Evolutionary conservation across 1,284 basidiomycete genomes (phyloP), one percentile per base, ranked within the genome.

Genomic region (Xerocomus amazonicus): DNA sequence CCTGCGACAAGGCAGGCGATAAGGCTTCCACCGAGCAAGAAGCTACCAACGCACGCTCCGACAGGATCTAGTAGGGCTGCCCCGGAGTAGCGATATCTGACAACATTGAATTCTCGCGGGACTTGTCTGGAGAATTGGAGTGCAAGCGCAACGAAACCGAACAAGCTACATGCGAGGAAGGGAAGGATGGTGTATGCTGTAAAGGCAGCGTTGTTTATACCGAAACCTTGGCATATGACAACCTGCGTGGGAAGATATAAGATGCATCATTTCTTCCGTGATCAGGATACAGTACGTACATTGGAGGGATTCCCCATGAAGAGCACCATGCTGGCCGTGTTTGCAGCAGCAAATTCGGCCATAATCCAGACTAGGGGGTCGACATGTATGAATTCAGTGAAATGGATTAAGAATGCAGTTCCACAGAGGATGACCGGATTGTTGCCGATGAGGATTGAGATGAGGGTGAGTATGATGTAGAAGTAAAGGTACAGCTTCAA

Each of bases 371-470:
- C 65, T 3, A 65, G 59, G 0, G 73, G 69, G 34, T 77, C 62
- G 29, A 79, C 77, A 60, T 73, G 75, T 6, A 85, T 80, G 3
- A 84, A 83, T n/a, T 80, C 70, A 0, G 90, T 92, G 56, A 92
- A 89, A 63, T 95, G 94, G 8, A 86, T 85, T 38, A 96, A 70
- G 66, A 96, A 96, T 0, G 85, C 86, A 0, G 92, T 96, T 2
- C 91, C 88, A 16, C 83, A 87, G 16, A 93, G 77, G 51, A 94
- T 88, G 55, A 94, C 80, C 0, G 92, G 90, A 67, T 94, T 92
- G 63, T 98, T 98, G 6, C 95, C 95, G 10, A 97, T 79, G 1
- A 93, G 62, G 17, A 91, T 76, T 26, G 91, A 93, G 54, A 87
- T 78, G 9, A 81, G 60, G 39, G 91, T 87, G 65, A 93, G 84